Percentiles rank a stretch among this genome's conserved stretches.
phyloP scores from a whole-genome alignment of 2,329 filamentous ascomycete species.

The Cladosporium colombiae region DNA sequence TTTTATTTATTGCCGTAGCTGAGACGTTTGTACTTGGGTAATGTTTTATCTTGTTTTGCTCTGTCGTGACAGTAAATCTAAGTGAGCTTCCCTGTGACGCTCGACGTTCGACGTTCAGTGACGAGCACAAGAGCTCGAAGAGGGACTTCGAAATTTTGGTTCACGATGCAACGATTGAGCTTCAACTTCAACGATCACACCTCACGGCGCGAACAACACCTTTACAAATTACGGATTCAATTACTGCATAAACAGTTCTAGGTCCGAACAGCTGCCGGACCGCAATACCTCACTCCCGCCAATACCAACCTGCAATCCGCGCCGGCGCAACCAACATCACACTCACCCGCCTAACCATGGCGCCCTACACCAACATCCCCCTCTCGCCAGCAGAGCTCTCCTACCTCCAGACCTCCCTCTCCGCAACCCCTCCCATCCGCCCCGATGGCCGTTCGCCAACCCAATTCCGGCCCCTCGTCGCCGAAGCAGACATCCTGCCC shows the following conservation, averaged over 20 bases:
- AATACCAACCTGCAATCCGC: background rate
- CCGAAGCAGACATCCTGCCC: conserved; percentile 87
- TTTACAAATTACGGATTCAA: too few species aligned
- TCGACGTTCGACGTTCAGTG: background rate
- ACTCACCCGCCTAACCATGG: conserved; percentile 48
- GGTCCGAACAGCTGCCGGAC: too few species aligned
- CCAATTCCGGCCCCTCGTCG: conserved; percentile 87
- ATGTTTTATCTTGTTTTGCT: too few species aligned
- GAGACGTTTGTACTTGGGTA: too few species aligned
- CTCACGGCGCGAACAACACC: background rate
- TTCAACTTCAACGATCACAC: background rate
- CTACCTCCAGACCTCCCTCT: conserved; percentile 87
- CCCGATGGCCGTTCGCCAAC: conserved; percentile 80
- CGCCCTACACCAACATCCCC: conserved; percentile 61
- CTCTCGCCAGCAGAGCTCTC: conserved; percentile 95
- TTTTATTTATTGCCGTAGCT: too few species aligned
- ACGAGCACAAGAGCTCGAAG: background rate
- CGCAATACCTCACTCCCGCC: background rate
- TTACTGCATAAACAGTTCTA: background rate
- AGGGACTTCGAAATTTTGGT: conserved; percentile 13
- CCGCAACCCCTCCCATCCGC: conserved; percentile 78
- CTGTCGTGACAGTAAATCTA: background rate
- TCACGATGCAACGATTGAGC: background rate
- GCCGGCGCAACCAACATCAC: background rate
- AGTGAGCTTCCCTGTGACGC: background rate